These are phyloP conservation scores for Nakaseomyces bracarensis DNA, from an alignment of 1,139 yeast species.

Conservation along the genomic window DNA sequence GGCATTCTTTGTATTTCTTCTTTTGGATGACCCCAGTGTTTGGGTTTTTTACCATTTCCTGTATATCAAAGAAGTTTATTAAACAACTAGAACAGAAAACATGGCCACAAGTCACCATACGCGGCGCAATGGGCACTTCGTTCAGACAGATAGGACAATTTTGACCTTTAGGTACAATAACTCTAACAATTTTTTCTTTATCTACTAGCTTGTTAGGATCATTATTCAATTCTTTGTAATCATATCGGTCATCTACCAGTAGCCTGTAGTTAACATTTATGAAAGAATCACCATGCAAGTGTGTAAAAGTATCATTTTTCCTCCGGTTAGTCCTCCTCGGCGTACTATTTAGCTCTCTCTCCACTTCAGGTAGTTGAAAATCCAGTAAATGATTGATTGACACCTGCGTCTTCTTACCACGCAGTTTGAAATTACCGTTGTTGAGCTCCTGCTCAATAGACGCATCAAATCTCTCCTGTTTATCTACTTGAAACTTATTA, in stretches of 20 bases:
- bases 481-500: background rate
- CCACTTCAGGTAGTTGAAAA: constrained; percentile 49
- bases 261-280: constrained; percentile 82
- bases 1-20: constrained; percentile 65
- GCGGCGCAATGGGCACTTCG: constrained; percentile 80
- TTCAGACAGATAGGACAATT: constrained; percentile 86
- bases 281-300: constrained; percentile 60
- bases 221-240: constrained; percentile 46
- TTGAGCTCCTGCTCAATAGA: constrained; percentile 34
- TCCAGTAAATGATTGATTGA: constrained; percentile 59
- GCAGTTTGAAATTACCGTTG: constrained; percentile 31
- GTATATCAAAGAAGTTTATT: constrained; percentile 49
- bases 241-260: constrained; percentile 56
- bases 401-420: constrained; percentile 45
- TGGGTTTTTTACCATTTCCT: constrained; percentile 36
- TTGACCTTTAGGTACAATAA: constrained; percentile 63
- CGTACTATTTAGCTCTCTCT: constrained; percentile 25
- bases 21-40: constrained; percentile 25
- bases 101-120: constrained; percentile 95
- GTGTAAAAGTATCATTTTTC: constrained; percentile 28
- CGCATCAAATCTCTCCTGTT: constrained; percentile 17
- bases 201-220: constrained; percentile 75
- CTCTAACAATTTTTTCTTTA: constrained; percentile 54
- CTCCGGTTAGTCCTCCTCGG: constrained; percentile 20
- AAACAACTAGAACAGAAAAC: constrained; percentile 79